Conservation (phyloP, 2,329 filamentous ascomycete species). For the Hypoxylon sp. region DNA sequence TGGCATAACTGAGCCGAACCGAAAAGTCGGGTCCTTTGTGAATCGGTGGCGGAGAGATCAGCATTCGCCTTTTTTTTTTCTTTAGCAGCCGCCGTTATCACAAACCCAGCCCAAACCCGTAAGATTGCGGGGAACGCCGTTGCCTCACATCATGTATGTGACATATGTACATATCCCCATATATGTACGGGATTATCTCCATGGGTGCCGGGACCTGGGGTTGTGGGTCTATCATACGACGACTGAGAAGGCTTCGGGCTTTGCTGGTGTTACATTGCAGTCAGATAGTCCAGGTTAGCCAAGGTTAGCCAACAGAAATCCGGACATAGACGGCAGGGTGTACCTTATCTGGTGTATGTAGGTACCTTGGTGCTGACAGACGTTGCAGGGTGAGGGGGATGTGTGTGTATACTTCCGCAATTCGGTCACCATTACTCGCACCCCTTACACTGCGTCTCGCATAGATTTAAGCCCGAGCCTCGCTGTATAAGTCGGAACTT, state of each 20-base stretch:
- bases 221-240: constrained; percentile 44
- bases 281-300: constrained; percentile 23
- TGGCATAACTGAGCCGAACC: constrained; percentile 36
- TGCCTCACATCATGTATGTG: constrained; percentile 42
- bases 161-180: constrained; percentile 22
- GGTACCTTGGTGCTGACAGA: constrained; percentile 27
- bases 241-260: constrained; percentile 40
- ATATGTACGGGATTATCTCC: constrained; percentile 26
- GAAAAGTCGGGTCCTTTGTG: constrained; percentile 33
- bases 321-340: constrained; percentile 34
- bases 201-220: constrained; percentile 19
- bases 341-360: constrained; percentile 41
- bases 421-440: constrained; percentile 15
- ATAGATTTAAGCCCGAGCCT: constrained; percentile 41
- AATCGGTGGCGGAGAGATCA: constrained; percentile 21
- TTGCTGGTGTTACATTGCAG: constrained; percentile 47
- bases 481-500: constrained; percentile 19
- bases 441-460: constrained; percentile 20
- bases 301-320: constrained; percentile 24
- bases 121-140: constrained; percentile 40
- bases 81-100: constrained; percentile 29
- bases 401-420: constrained; percentile 32
- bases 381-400: constrained; percentile 23
- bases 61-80: constrained; percentile 22
- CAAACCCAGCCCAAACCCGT: not conserved